These are phyloP conservation scores for Colletotrichum navitas DNA, from an alignment of 2,329 filamentous ascomycete species.

Conservation along the genomic window DNA sequence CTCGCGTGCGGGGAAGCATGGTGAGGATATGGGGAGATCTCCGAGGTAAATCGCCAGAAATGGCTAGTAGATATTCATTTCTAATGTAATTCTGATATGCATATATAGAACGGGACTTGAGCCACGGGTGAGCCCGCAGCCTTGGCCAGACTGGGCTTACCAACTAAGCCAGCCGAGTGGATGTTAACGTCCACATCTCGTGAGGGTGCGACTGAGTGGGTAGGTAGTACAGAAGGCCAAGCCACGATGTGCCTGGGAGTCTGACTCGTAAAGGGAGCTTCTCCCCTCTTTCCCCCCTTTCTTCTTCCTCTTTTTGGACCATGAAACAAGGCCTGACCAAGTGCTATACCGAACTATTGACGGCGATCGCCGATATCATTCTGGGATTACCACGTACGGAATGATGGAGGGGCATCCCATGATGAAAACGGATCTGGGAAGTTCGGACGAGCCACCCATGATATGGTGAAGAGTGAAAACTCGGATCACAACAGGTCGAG, in stretches of 20 bases:
- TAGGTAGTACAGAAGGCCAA: background rate
- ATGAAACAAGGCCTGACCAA: background rate
- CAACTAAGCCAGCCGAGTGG: conserved; percentile 73
- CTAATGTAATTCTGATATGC: accelerated
- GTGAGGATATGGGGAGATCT: background rate
- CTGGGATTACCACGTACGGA: background rate
- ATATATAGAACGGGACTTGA: accelerated
- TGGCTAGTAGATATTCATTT: background rate
- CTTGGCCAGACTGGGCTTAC: conserved; percentile 79
- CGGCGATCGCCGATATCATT: conserved; percentile 3
- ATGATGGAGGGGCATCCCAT: background rate
- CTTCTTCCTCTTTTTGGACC: background rate
- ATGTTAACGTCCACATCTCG: conserved; percentile 3
- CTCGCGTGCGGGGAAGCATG: too few relatives aligned
- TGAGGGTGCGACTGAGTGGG: background rate
- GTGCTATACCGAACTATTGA: conserved; percentile 10
- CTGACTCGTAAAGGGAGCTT: background rate
- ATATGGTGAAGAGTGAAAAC: background rate
- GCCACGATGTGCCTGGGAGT: background rate
- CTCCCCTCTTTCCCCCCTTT: background rate
- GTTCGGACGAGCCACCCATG: conserved; percentile 20
- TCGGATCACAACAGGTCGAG: background rate
- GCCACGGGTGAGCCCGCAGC: conserved; percentile 62
- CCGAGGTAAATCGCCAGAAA: background rate
- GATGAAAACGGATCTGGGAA: conserved; percentile 2